Base-by-base conservation (phyloP, 495 filamentous ascomycete genomes). In the Penicillium mononematosum region DNA sequence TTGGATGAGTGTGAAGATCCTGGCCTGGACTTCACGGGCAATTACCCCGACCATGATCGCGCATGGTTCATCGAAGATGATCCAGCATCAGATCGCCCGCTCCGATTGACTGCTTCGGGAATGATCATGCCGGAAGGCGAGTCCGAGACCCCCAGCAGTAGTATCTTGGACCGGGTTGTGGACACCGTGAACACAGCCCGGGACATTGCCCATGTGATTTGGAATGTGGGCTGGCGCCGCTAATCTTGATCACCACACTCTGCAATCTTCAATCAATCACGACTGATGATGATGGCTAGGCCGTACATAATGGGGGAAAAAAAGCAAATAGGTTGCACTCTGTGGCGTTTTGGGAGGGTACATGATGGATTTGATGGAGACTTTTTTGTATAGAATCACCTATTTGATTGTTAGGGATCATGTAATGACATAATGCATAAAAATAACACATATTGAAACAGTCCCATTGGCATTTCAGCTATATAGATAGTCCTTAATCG, bases 151-250 rank as follows among this genome's bases (percentile, higher is more conserved):
- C 72, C 80, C 10, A 78, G 75, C 44, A 74, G 81, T 29, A 79
- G 82, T 20, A 74, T 98, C 36, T 83, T 97, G 59, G 89, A 90
- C 55, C 83, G 86, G 59, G 87, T 97, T 22, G 85, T 94, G 65
- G 90, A 98, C 69, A 94, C 92, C 42, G 90, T 98, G 64, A 97
- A 98, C 76, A 98, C 93, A 8, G 92, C 93, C 43, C 87, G 86
- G 61, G 94, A 98, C 63, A 98, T 98, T 62, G 91, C 88, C 38
- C 90, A 96, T 76, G 92, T 98, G 38, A 90, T 98, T 60, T 96
- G 91, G 92, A 98, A 98, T 68, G 94, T 98, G 53, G 93, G 93
- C 36, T 97, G 93, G 94, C 83, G 89, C 61, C 80, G 84, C 60
- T 92, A 65, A 88, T 17, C 20, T 38, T 34, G 31, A 14, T 47